Base-by-base conservation (phyloP, 345 rosid genomes). In the Boechera retrofracta region DNA sequence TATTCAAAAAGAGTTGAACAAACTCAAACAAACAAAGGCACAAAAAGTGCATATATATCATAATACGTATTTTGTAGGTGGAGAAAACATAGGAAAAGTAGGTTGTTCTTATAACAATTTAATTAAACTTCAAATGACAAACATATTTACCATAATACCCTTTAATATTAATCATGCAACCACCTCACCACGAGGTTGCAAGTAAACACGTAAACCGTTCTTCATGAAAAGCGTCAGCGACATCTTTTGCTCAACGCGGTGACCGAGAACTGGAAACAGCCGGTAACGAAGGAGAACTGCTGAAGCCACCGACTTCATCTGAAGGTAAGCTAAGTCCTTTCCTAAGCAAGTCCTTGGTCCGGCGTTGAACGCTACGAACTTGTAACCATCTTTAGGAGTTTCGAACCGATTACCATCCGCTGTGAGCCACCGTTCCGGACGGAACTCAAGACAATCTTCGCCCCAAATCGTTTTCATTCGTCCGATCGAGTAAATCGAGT, bases 261-360 rank as follows among this genome's bases (percentile, higher is more conserved):
- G 98, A 12, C 94, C 96, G 0, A 91, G 92, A 69, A 76, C 91
- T 71, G 80, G 81, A 13, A 84, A 83, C 29, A 93, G 71, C 72
- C 86, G 84, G 90, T 91, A 91, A 55, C 90, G 96, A 18, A 93
- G 82, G 56, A 93, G 87, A 58, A 93, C 89, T 1, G 97, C 97
- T 2, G 97, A 85, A 9, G 96, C 97, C 72, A 86, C 91, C 0
- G 97, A 91, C 74, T 91, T 93, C 98, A 93, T 91, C 67, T 91
- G 98, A 28, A 87, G 77, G 73, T 93, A 93, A 48, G 98, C 98
- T 80, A 93, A 73, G 81, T 93, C 98, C 77, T 93, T 93, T 28
- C 98, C 98, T 57, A 93, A 84, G 48, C 98, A 93, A 73, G 89
- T 91, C 71, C 98, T 87, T 13, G 98, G 98, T 63, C 98, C 98